phyloP scores from a whole-genome alignment of 139 green algal genomes.

The Chlamydomonas incerta region DNA sequence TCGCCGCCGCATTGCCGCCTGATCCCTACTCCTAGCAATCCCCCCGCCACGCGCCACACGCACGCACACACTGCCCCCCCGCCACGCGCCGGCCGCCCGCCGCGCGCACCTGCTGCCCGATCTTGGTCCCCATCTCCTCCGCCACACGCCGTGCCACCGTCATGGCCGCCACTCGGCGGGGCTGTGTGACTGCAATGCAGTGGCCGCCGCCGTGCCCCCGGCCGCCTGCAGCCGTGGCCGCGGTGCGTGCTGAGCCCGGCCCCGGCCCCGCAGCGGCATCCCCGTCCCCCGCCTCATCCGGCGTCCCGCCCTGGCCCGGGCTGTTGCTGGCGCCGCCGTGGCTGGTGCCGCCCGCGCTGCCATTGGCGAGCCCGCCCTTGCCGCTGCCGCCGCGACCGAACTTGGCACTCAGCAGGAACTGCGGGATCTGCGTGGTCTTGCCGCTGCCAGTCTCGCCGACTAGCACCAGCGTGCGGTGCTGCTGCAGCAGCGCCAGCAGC shows the following conservation, averaged over 20 bases:
- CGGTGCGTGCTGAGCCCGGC: background rate
- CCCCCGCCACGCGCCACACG: no score
- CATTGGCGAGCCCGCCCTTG: background rate
- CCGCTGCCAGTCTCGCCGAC: conserved; percentile 92
- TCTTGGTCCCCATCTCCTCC: conserved; percentile 78
- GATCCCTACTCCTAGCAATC: no score
- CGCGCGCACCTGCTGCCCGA: conserved; percentile 83
- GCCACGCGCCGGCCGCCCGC: no score
- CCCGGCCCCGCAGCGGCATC: background rate
- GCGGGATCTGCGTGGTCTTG: conserved; percentile 87
- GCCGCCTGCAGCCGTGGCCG: no score
- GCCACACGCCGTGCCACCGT: conserved; percentile 89
- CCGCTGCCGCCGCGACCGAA: conserved; percentile 25
- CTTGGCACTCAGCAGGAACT: conserved; percentile 78
- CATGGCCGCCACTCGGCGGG: conserved; percentile 88
- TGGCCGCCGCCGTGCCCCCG: background rate
- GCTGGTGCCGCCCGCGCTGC: background rate
- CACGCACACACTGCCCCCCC: background rate
- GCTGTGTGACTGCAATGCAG: conserved; percentile 89
- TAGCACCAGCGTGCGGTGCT: conserved; percentile 71
- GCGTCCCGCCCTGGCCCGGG: no score
- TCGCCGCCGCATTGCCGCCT: no score
- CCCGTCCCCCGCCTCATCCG: background rate
- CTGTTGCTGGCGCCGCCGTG: background rate
- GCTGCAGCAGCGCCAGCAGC: conserved; percentile 68